These are phyloP conservation scores for Schizochytrium sp. DNA, from an alignment of 108 stramenopile genomes.

Conservation along the genomic window DNA sequence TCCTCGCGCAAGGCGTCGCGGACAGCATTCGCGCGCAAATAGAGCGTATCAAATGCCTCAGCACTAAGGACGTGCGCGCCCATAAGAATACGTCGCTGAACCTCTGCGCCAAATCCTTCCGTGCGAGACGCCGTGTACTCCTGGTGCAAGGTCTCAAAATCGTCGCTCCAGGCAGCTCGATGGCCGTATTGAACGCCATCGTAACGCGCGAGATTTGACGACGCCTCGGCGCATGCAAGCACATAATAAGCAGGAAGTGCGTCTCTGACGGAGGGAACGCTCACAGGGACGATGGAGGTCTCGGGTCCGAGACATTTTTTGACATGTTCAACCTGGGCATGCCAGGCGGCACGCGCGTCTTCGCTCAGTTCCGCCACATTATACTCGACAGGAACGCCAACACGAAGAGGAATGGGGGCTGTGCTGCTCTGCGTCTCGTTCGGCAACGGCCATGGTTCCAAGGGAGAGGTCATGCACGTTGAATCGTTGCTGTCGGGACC, in stretches of 20 bases:
- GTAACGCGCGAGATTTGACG: conserved; percentile 86
- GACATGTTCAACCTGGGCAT: neutral
- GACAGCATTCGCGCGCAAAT: conserved; percentile 24
- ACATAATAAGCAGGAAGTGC: conserved; percentile 87
- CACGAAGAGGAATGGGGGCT: conserved; percentile 52
- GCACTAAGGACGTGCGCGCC: conserved; percentile 34
- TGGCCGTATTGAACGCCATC: conserved; percentile 86
- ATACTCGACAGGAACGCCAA: conserved; percentile 75
- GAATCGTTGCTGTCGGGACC: conserved; percentile 30
- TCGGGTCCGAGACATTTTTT: neutral
- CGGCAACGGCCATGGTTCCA: no score
- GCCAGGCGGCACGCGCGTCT: neutral
- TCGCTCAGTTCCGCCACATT: conserved; percentile 61
- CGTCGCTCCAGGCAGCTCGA: conserved; percentile 21
- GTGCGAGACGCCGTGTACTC: neutral
- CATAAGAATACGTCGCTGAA: conserved; percentile 36
- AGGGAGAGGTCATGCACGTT: neutral
- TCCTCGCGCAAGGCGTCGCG: conserved; percentile 24
- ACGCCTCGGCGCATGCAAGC: conserved; percentile 86
- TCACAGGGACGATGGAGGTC: neutral
- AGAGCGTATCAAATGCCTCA: conserved; percentile 34
- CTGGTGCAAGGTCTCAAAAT: neutral
- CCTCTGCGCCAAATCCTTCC: conserved; percentile 28
- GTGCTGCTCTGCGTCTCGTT: no score
- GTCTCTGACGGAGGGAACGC: conserved; percentile 4